A percentile compares a stretch with the other conserved stretches of the same genome.
phyloP scores from a whole-genome alignment of 768 basidiomycete species.

The Trametopsis cervina region DNA sequence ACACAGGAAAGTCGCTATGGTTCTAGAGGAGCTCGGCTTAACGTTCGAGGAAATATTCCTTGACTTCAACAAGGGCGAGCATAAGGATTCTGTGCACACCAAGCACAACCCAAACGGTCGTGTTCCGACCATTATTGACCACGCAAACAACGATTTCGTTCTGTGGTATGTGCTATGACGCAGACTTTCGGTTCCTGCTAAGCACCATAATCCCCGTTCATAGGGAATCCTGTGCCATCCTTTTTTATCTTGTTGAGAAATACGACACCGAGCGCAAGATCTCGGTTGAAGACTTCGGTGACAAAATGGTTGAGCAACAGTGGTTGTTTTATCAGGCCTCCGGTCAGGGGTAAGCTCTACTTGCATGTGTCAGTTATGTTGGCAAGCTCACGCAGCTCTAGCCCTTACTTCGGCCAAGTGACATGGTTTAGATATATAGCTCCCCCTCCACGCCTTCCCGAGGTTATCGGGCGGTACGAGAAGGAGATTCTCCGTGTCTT shows the following conservation, averaged over 20 bases:
- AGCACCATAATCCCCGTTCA: neutral
- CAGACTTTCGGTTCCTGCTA: neutral
- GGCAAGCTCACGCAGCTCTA: conserved; percentile 1
- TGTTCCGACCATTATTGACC: conserved; percentile 31
- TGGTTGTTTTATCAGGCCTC: conserved; percentile 40
- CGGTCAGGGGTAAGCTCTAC: conserved; percentile 26
- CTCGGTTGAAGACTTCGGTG: conserved; percentile 10
- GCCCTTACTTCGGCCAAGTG: conserved; percentile 15
- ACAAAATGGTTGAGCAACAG: conserved; percentile 22
- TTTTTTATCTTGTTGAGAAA: conserved; percentile 36
- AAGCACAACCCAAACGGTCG: conserved; percentile 29
- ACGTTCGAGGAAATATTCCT: conserved; percentile 23
- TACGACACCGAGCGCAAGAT: conserved; percentile 38
- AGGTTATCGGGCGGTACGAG: conserved; percentile 13
- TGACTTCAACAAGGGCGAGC: conserved; percentile 21
- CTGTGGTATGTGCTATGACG: conserved; percentile 16
- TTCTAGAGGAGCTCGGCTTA: conserved; percentile 22
- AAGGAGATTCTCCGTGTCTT: conserved; percentile 17
- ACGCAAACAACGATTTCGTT: conserved; percentile 25
- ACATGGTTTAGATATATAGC: conserved; percentile 11
- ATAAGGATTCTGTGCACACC: conserved; percentile 18
- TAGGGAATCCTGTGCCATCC: conserved; percentile 33
- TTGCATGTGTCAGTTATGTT: neutral
- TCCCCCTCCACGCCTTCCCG: too few relatives aligned
- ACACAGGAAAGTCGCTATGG: conserved; percentile 20